Evolutionary conservation across 2,329 filamentous ascomycete genomes (phyloP).

Genomic region (Plenodomus tracheiphilus): DNA sequence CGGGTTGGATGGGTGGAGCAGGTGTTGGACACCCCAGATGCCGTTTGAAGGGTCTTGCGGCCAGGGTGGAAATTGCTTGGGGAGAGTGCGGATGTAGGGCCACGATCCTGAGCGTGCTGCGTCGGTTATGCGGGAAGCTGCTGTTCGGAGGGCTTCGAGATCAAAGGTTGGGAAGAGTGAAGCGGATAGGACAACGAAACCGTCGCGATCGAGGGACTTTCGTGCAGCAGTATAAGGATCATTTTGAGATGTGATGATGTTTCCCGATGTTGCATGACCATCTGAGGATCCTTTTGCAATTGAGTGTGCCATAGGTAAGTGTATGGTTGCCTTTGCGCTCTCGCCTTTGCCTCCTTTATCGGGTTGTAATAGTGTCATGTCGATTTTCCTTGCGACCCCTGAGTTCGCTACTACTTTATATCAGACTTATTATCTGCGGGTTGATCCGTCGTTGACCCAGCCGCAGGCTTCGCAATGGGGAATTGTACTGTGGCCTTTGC

Average conservation of each 20-base stretch:
- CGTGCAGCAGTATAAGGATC: constrained; percentile 43
- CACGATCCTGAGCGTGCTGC: constrained; percentile 71
- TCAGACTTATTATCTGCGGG: neutral
- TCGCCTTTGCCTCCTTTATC: constrained; percentile 13
- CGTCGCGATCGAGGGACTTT: constrained; percentile 66
- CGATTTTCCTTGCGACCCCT: neutral
- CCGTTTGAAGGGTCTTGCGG: constrained; percentile 61
- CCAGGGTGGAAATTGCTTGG: constrained; percentile 93
- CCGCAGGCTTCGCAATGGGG: constrained; percentile 10
- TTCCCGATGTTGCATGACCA: neutral
- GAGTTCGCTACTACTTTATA: neutral
- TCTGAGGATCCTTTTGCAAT: neutral
- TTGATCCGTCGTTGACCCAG: constrained; percentile 3
- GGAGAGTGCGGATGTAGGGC: constrained; percentile 81
- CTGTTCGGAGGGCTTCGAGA: constrained; percentile 63
- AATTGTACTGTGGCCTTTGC: constrained; percentile 13
- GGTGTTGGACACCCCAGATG: constrained; percentile 89
- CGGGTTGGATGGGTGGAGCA: constrained; percentile 73
- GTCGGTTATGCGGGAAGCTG: constrained; percentile 60
- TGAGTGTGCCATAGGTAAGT: constrained; percentile 8
- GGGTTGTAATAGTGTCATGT: constrained; percentile 4
- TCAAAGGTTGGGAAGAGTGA: constrained; percentile 57
- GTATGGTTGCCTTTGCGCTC: constrained; percentile 12
- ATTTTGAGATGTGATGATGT: constrained; percentile 10
- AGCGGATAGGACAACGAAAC: constrained; percentile 73